Evolutionary conservation across 129 eudicot species (phyloP).

Genomic region (Flaveria sonorensis): DNA sequence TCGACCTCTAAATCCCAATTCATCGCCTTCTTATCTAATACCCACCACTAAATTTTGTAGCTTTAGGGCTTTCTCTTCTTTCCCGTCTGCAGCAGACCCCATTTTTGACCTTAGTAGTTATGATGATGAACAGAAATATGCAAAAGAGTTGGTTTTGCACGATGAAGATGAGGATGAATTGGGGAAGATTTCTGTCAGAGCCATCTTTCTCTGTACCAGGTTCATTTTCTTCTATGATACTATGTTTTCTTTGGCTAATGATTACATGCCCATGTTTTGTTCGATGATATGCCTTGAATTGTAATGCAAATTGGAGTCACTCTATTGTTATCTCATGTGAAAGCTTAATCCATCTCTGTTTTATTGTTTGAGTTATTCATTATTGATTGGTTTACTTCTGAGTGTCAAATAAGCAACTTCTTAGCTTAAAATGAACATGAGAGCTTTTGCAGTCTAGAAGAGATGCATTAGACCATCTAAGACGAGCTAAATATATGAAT

Average conservation of each 20-base stretch:
- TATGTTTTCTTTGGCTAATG: not conserved
- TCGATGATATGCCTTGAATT: not conserved
- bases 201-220: slow-evolving; percentile 91
- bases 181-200: slow-evolving; percentile 71
- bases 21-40: slow-evolving; percentile 1
- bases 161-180: slow-evolving; percentile 34
- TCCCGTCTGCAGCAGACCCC: slow-evolving; percentile 46
- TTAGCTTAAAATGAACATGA: too few relatives aligned
- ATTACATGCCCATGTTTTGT: not conserved
- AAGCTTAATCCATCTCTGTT: too few relatives aligned
- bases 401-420: too few relatives aligned
- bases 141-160: slow-evolving; percentile 24
- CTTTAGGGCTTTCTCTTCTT: slow-evolving; percentile 58
- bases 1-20: slow-evolving; percentile 14
- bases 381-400: too few relatives aligned
- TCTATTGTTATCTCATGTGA: too few relatives aligned
- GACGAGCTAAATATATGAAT: not conserved
- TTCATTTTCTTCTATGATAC: slow-evolving; percentile 21
- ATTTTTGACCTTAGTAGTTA: slow-evolving; percentile 34
- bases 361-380: too few relatives aligned
- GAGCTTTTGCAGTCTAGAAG: too few relatives aligned
- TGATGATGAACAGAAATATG: slow-evolving; percentile 33
- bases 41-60: slow-evolving; percentile 39
- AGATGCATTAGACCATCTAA: too few relatives aligned
- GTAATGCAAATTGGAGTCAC: not conserved